A percentile compares a stretch with the other conserved stretches of the same genome.
Evolutionary conservation across 129 eudicot species (phyloP).

Genomic region (Daucus carota): DH1_v3.0 NC_030383.2:8653501-8654000

Average conservation of each 20-base stretch:
- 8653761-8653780: neutral
- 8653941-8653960: neutral
- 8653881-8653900: neutral
- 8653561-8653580: conserved; percentile 7
- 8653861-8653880: conserved; percentile 7
- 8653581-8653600: neutral
- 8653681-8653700: neutral
- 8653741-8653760: neutral
- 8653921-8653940: neutral
- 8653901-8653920: neutral
- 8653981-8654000: conserved; percentile 11
- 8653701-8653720: conserved; percentile 10
- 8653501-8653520: conserved; percentile 13
- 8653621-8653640: neutral
- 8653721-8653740: neutral
- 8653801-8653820: conserved; percentile 3
- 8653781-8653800: neutral
- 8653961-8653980: conserved; percentile 12
- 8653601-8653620: conserved; percentile 2
- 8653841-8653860: conserved; percentile 12
- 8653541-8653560: conserved; percentile 4
- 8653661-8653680: neutral
- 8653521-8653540: neutral
- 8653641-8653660: neutral
- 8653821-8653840: conserved; percentile 1